Percentiles rank a stretch among this genome's conserved stretches.
Evolutionary conservation across 108 stramenopile genomes (phyloP).

Genomic region (Nitzschia sp.): DNA sequence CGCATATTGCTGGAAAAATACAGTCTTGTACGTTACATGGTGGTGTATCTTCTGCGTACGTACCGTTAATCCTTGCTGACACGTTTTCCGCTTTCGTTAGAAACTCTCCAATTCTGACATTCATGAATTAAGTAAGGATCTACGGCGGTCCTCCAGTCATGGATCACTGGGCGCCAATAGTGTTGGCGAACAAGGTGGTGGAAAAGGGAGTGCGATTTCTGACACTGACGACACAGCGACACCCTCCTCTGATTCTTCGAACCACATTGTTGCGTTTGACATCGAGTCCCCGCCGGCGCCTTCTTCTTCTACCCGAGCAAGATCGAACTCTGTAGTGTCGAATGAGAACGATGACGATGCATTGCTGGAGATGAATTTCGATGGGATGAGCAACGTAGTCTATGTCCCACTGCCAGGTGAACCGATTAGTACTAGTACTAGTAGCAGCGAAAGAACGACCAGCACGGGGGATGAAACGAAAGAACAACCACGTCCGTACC

Average conservation of each 20-base stretch:
- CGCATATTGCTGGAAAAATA: conserved; percentile 15
- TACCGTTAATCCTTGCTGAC: too few relatives aligned
- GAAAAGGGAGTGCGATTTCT: background rate
- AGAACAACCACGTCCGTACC: background rate
- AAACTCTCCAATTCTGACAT: too few relatives aligned
- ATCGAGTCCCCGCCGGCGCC: background rate
- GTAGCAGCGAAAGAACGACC: background rate
- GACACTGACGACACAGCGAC: background rate
- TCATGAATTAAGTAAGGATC: too few relatives aligned
- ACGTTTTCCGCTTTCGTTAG: too few relatives aligned
- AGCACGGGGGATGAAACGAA: background rate
- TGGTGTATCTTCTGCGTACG: too few relatives aligned
- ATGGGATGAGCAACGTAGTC: conserved; percentile 7
- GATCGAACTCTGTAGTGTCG: background rate
- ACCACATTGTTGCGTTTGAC: background rate
- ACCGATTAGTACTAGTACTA: too few relatives aligned
- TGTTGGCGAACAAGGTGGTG: background rate
- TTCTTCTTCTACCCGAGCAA: too few relatives aligned
- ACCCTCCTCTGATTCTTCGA: background rate
- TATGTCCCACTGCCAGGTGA: conserved; percentile 27
- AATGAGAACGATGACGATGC: conserved; percentile 11
- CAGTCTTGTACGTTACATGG: conserved; percentile 37
- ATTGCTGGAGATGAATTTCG: conserved; percentile 3
- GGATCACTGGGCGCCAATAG: too few relatives aligned
- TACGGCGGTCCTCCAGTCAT: too few relatives aligned